Evolutionary conservation across 805 yeast species (phyloP).

Genomic region (Yamadazyma philogaea): DNA sequence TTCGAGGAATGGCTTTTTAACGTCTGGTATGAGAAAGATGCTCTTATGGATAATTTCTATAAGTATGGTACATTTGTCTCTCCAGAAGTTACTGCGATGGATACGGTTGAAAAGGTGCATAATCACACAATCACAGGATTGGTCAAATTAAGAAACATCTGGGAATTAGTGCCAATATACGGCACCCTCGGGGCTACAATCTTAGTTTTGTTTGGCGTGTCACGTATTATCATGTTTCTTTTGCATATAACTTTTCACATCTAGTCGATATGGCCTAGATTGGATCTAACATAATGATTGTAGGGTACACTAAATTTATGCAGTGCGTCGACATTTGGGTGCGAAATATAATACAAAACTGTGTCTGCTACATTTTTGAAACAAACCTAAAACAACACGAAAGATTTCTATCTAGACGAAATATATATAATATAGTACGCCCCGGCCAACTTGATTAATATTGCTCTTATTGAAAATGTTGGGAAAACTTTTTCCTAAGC

Average conservation of each 20-base stretch:
- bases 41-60: slow-evolving; percentile 59
- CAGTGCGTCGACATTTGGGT: neutral
- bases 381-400: slow-evolving; percentile 4
- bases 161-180: slow-evolving; percentile 16
- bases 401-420: neutral
- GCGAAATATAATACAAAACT: slow-evolving; percentile 3
- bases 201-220: slow-evolving; percentile 9
- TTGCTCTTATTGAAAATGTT: neutral
- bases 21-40: slow-evolving; percentile 79
- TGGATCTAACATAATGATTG: neutral
- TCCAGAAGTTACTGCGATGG: slow-evolving; percentile 4
- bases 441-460: neutral
- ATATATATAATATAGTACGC: neutral
- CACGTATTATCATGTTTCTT: slow-evolving; percentile 1
- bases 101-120: slow-evolving; percentile 14
- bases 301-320: neutral
- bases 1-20: slow-evolving; percentile 76
- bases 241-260: neutral
- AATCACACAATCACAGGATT: slow-evolving; percentile 22
- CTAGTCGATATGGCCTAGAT: neutral
- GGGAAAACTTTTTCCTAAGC: slow-evolving; percentile 10
- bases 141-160: slow-evolving; percentile 20
- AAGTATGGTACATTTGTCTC: slow-evolving; percentile 49
- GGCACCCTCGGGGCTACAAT: slow-evolving; percentile 11
- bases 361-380: slow-evolving; percentile 8